phyloP scores from a whole-genome alignment of 1,284 basidiomycete species.

The Cryptococcus sp. region DNA sequence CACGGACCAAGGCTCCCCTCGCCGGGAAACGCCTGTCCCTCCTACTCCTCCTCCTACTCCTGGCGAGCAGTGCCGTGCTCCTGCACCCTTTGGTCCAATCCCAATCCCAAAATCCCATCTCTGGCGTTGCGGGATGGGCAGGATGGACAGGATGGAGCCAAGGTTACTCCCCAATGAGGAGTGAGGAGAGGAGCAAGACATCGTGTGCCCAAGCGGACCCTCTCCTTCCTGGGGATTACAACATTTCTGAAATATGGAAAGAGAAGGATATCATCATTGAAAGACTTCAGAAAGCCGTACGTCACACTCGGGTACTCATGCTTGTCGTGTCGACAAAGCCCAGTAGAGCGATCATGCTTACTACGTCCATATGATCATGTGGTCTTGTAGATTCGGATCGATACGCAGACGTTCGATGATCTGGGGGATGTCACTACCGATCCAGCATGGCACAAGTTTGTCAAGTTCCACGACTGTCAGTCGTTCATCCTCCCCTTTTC shows the following conservation, averaged over 20 bases:
- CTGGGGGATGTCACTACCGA: conserved; percentile 50
- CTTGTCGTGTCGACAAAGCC: not conserved
- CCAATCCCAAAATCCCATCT: too few species aligned
- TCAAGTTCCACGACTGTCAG: conserved; percentile 47
- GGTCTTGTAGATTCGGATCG: conserved; percentile 31
- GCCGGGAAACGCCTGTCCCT: conserved; percentile 8
- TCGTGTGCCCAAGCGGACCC: conserved; percentile 30
- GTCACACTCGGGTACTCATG: conserved; percentile 4
- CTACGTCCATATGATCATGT: not conserved
- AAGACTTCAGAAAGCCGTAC: conserved; percentile 30
- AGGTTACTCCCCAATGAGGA: not conserved
- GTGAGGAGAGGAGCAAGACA: conserved; percentile 7
- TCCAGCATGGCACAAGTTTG: conserved; percentile 48
- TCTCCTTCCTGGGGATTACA: conserved; percentile 23
- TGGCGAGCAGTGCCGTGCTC: conserved; percentile 14
- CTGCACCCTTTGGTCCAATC: too few species aligned
- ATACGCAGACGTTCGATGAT: conserved; percentile 52
- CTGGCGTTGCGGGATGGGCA: too few species aligned
- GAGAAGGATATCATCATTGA: conserved; percentile 40
- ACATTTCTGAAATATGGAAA: conserved; percentile 21
- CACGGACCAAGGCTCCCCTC: conserved; percentile 2
- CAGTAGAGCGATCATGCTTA: not conserved
- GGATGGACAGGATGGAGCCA: too few species aligned
- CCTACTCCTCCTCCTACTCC: conserved; percentile 11
- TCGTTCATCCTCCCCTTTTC: conserved; percentile 1